Conservation (phyloP, 345 rosid genomes). For the Eucalyptus pumila region DNA sequence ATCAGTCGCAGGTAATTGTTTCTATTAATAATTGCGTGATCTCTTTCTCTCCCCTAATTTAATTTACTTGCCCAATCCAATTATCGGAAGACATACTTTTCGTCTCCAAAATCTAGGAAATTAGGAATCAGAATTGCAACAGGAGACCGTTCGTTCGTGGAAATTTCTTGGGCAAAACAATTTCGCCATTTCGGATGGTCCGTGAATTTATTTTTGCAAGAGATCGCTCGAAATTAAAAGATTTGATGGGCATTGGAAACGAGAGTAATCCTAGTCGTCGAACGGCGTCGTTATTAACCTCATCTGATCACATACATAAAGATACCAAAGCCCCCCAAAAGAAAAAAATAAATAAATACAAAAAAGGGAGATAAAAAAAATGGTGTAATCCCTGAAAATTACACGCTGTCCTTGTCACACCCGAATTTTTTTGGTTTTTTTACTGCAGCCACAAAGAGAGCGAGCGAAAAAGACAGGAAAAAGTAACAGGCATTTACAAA, state of each 20-base stretch:
- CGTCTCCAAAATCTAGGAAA: not conserved
- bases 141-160: not conserved
- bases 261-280: not conserved
- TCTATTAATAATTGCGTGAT: not conserved
- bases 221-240: not conserved
- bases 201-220: not conserved
- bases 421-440: not conserved
- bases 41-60: not conserved
- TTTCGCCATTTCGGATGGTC: not conserved
- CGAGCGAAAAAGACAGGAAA: not conserved
- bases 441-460: not conserved
- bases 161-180: not conserved
- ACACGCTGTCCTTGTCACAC: fast-evolving
- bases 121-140: not conserved
- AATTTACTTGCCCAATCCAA: not conserved
- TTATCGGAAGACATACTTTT: no score
- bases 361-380: not conserved
- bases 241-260: not conserved
- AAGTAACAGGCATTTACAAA: not conserved
- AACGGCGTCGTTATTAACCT: not conserved
- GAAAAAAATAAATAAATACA: not conserved
- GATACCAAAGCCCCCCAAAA: not conserved
- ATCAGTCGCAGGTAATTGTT: not conserved
- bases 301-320: not conserved
- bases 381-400: not conserved